Conservation (phyloP, 2,329 filamentous ascomycete genomes). For the Rhinocladiella similis region DNA sequence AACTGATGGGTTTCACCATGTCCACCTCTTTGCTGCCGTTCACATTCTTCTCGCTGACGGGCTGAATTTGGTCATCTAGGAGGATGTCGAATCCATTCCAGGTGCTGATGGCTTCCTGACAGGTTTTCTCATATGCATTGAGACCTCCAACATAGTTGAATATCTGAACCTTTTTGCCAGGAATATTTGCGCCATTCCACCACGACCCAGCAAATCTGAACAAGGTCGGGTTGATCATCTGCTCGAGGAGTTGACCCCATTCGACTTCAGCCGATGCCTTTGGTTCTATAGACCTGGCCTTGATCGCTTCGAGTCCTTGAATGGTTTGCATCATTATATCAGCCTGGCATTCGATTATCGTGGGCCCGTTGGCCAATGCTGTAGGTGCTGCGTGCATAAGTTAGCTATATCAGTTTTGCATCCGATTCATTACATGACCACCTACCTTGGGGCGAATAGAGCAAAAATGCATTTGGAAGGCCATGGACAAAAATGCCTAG, state of each 20-base stretch:
- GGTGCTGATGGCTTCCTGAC: constrained; percentile 7
- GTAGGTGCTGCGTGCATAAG: constrained; percentile 27
- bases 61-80: constrained; percentile 34
- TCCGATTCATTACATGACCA: background rate
- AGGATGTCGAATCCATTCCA: constrained; percentile 28
- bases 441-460: constrained; percentile 55
- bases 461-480: constrained; percentile 52
- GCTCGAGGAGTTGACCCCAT: constrained; percentile 54
- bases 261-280: constrained; percentile 44
- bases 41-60: constrained; percentile 53
- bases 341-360: constrained; percentile 51
- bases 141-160: constrained; percentile 20
- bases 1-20: too few relatives aligned
- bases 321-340: constrained; percentile 52
- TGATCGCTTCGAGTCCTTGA: constrained; percentile 47
- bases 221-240: constrained; percentile 47
- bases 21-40: constrained; percentile 30
- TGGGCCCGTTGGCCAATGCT: constrained; percentile 37
- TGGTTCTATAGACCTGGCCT: constrained; percentile 54
- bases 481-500: constrained; percentile 44
- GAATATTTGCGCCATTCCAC: constrained; percentile 58
- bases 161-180: constrained; percentile 45
- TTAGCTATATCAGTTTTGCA: background rate
- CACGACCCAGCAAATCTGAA: constrained; percentile 54
- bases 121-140: constrained; percentile 16